Conservation (phyloP, 352 stramenopile genomes). For the Pythium apleroticum region DNA sequence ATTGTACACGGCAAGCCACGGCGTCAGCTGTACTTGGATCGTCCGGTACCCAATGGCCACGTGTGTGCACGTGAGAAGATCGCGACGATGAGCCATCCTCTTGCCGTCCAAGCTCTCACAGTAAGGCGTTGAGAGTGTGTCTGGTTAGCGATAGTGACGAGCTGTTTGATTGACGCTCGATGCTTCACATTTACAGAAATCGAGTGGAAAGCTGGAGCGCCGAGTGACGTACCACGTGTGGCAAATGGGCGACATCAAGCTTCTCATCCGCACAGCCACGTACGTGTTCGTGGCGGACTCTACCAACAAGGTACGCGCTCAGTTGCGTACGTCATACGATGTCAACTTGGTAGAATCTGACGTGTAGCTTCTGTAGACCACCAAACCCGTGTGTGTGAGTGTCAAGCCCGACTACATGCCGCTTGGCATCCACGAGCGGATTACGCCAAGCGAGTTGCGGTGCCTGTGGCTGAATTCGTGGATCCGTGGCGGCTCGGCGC, state of each 20-base stretch:
- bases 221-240: constrained; percentile 65
- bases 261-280: constrained; percentile 62
- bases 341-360: neutral
- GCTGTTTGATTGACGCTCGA: no score
- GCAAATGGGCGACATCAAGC: constrained; percentile 47
- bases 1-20: constrained; percentile 32
- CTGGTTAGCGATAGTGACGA: no score
- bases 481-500: constrained; percentile 56
- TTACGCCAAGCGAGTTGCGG: constrained; percentile 59
- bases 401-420: constrained; percentile 68
- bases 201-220: constrained; percentile 2
- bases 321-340: neutral
- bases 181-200: constrained; percentile 1
- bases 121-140: constrained; percentile 40
- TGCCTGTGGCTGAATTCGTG: constrained; percentile 79
- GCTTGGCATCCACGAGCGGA: constrained; percentile 50
- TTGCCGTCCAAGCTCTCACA: constrained; percentile 29
- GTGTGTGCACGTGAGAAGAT: constrained; percentile 32
- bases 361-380: neutral
- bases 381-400: constrained; percentile 53
- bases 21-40: constrained; percentile 63
- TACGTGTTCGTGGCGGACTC: constrained; percentile 29
- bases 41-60: constrained; percentile 23
- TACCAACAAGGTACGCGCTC: constrained; percentile 1
- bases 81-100: constrained; percentile 18